Percentiles rank a stretch among this genome's conserved stretches.
These are phyloP conservation scores for Geoglossum cookeanum DNA, from an alignment of 2,329 filamentous ascomycete genomes.

Conservation along the genomic window DNA sequence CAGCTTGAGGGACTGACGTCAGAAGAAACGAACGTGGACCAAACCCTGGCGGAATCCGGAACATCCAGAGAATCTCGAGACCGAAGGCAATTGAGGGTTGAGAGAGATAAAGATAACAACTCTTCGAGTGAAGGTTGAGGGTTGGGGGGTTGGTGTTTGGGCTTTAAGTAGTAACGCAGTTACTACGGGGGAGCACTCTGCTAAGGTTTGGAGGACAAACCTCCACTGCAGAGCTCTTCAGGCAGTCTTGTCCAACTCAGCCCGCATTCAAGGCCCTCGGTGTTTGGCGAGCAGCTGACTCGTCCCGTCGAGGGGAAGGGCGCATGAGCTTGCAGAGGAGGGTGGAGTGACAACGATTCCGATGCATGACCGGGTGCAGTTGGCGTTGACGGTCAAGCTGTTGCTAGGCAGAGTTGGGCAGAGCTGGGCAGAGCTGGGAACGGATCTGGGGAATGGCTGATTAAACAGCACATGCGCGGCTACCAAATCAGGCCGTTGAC, in stretches of 20 bases:
- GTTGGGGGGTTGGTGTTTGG: neutral
- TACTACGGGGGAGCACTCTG: too few relatives aligned
- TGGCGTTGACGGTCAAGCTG: too few relatives aligned
- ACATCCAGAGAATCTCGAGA: neutral
- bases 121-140: neutral
- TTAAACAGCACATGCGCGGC: neutral
- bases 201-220: neutral
- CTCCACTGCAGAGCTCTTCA: neutral
- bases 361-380: neutral
- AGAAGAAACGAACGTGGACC: slow-evolving; percentile 2
- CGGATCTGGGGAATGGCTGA: neutral
- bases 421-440: too few relatives aligned
- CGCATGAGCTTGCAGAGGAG: neutral
- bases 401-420: too few relatives aligned
- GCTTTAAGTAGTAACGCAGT: neutral
- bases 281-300: neutral
- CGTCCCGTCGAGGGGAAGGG: neutral
- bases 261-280: neutral
- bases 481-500: neutral
- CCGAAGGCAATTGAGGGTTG: neutral
- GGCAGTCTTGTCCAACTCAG: neutral
- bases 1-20: neutral
- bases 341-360: neutral
- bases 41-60: neutral
- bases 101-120: neutral